Conservation (phyloP, 805 yeast species). For the Ogataea degrootiae region DNA sequence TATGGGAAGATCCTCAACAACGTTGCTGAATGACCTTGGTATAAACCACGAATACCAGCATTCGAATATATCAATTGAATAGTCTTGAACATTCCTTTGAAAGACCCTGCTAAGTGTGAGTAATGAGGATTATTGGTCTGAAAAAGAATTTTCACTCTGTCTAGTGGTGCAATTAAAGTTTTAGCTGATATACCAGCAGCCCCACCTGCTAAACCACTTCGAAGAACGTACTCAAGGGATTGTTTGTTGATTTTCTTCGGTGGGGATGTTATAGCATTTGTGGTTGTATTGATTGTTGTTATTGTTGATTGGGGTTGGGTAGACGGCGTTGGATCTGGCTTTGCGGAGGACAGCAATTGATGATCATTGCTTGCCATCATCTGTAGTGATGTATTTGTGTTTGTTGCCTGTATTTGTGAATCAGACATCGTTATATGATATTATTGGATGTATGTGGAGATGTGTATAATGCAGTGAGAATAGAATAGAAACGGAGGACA, state of each 20-base stretch:
- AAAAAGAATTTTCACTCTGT: slow-evolving; percentile 88
- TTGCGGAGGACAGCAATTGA: too few relatives aligned
- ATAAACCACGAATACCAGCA: slow-evolving; percentile 79
- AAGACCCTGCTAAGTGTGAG: slow-evolving; percentile 71
- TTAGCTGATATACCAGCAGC: slow-evolving; percentile 95
- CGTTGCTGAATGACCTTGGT: slow-evolving; percentile 95
- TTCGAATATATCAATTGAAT: slow-evolving; percentile 55
- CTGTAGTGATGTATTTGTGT: too few relatives aligned
- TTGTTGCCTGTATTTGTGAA: too few relatives aligned
- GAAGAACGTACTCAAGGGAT: slow-evolving; percentile 69
- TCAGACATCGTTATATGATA: too few relatives aligned
- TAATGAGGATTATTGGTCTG: slow-evolving; percentile 94
- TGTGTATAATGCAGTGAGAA: too few relatives aligned
- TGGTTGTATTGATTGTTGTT: neutral
- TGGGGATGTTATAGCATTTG: neutral
- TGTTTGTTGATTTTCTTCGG: slow-evolving; percentile 50
- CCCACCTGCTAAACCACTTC: slow-evolving; percentile 93
- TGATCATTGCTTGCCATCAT: too few relatives aligned
- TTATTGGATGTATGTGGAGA: too few relatives aligned
- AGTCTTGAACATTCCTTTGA: slow-evolving; percentile 71
- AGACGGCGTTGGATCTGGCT: too few relatives aligned
- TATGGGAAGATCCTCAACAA: slow-evolving; percentile 88
- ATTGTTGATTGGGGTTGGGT: too few relatives aligned
- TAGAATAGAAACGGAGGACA: too few relatives aligned
- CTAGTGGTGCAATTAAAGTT: slow-evolving; percentile 91